Evolutionary conservation across 805 yeast genomes (phyloP).

Genomic region (Sugiyamaella smithiae): DNA sequence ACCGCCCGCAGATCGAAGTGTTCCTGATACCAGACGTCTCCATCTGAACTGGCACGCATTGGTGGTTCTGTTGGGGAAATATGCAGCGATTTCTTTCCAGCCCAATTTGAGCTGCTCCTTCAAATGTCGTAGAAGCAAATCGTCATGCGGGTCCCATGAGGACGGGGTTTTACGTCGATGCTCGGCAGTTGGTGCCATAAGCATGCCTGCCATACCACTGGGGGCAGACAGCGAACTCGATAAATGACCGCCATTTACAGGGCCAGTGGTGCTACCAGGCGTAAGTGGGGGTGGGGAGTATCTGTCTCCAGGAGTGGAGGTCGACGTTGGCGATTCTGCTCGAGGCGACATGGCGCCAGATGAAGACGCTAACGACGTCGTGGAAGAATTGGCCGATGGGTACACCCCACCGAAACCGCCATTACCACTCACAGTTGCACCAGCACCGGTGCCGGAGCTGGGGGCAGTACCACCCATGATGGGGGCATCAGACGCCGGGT

Average conservation of each 20-base stretch:
- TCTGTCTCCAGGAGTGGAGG: neutral
- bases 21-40: conserved; percentile 61
- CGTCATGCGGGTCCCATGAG: conserved; percentile 81
- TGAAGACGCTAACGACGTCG: neutral
- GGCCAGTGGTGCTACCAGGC: neutral
- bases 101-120: conserved; percentile 83
- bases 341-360: neutral
- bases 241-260: neutral
- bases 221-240: neutral
- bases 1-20: conserved; percentile 31
- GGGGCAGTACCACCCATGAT: neutral
- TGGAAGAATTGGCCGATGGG: neutral
- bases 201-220: neutral
- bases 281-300: neutral
- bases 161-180: conserved; percentile 41
- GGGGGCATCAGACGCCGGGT: neutral
- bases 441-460: neutral
- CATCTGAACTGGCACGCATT: conserved; percentile 89
- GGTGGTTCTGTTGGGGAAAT: conserved; percentile 77
- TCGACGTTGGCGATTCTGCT: neutral
- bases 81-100: conserved; percentile 83
- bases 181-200: conserved; percentile 1
- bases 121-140: conserved; percentile 63
- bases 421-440: neutral
- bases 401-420: conserved; percentile 1